Conservation (phyloP, 2,329 filamentous ascomycete species). For the Reticulascus tulasneorum region DNA sequence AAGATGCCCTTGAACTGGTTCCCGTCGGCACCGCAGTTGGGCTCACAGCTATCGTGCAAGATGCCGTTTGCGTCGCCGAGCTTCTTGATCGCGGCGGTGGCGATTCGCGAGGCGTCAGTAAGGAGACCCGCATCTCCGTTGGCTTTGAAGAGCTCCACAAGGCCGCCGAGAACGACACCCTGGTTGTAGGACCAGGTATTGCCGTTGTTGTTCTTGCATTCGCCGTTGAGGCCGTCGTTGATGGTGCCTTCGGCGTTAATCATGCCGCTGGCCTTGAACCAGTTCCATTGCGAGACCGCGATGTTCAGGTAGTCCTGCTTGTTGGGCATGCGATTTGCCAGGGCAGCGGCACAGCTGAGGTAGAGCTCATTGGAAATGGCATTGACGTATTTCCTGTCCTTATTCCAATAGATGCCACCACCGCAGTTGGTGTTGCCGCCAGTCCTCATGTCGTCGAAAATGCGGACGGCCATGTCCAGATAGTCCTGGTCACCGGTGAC, state of each 20-base stretch:
- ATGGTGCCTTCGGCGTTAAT: slow-evolving; percentile 47
- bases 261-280: slow-evolving; percentile 48
- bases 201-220: slow-evolving; percentile 48
- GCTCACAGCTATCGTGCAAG: slow-evolving; percentile 45
- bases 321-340: slow-evolving; percentile 44
- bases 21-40: slow-evolving; percentile 43
- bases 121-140: slow-evolving; percentile 39
- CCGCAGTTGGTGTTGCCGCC: slow-evolving; percentile 44
- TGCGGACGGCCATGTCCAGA: slow-evolving; percentile 45
- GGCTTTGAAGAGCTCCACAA: slow-evolving; percentile 47
- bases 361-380: slow-evolving; percentile 58
- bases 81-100: slow-evolving; percentile 45
- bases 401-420: slow-evolving; percentile 55
- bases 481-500: slow-evolving; percentile 48
- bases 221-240: slow-evolving; percentile 47
- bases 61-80: slow-evolving; percentile 42
- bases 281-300: slow-evolving; percentile 48
- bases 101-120: slow-evolving; percentile 41
- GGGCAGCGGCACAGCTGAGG: slow-evolving; percentile 46
- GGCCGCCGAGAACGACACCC: slow-evolving; percentile 51
- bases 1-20: slow-evolving; percentile 73
- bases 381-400: slow-evolving; percentile 46
- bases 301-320: slow-evolving; percentile 40
- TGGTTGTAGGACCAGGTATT: slow-evolving; percentile 56
- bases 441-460: slow-evolving; percentile 54